These are phyloP conservation scores for Paraphoma chrysanthemicola DNA, from an alignment of 2,329 filamentous ascomycete genomes.

Conservation along the genomic window DNA sequence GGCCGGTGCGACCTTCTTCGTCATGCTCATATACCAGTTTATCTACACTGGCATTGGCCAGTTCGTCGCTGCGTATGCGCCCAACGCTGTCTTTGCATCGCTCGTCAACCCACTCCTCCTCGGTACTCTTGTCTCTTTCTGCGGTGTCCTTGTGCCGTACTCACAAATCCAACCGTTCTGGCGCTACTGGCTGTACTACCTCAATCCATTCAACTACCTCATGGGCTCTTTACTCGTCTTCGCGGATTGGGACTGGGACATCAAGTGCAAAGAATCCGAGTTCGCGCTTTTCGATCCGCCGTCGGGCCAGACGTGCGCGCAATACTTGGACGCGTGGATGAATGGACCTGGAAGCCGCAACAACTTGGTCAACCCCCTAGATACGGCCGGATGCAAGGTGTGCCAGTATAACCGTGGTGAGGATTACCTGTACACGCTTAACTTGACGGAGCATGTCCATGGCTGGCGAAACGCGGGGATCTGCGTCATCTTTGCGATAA, in stretches of 20 bases:
- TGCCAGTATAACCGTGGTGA: constrained; percentile 66
- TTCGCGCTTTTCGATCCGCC: constrained; percentile 57
- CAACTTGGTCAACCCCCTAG: constrained; percentile 67
- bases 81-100: constrained; percentile 57
- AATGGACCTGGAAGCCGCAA: constrained; percentile 36
- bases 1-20: constrained; percentile 58
- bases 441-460: constrained; percentile 66
- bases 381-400: constrained; percentile 62
- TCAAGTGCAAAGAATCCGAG: constrained; percentile 46
- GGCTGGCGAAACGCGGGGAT: constrained; percentile 73
- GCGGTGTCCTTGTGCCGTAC: constrained; percentile 69
- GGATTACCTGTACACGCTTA: constrained; percentile 67
- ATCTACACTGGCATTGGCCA: constrained; percentile 64
- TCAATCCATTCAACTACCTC: constrained; percentile 53
- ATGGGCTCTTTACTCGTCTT: constrained; percentile 51
- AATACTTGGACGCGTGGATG: constrained; percentile 52
- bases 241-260: constrained; percentile 50
- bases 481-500: constrained; percentile 62
- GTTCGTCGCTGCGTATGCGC: constrained; percentile 57
- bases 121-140: constrained; percentile 31
- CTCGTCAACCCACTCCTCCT: constrained; percentile 55
- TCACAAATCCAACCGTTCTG: constrained; percentile 73
- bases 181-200: constrained; percentile 55
- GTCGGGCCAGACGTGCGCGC: constrained; percentile 60
- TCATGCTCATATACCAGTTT: constrained; percentile 70